Base-by-base conservation (phyloP, 1,284 basidiomycete species). In the Cutaneotrichosporon sp. region DNA sequence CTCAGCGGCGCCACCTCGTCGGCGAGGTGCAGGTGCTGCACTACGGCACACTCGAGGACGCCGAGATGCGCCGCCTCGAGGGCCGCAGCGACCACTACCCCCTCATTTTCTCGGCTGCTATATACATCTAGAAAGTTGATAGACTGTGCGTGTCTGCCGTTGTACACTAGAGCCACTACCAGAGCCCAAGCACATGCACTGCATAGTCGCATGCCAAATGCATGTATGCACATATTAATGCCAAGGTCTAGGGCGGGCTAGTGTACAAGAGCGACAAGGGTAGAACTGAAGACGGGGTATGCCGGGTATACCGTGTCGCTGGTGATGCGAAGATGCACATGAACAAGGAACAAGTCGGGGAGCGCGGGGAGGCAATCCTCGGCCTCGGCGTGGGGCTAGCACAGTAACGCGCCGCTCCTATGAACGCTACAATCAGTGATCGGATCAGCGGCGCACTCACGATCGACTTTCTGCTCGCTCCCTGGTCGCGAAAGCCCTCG, bases 11-110 rank as follows among this genome's bases (percentile, higher is more conserved):
- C 47, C 71, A 71, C 60, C 62, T 66, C 47, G 71, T 70, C 49
- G 79, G 79, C 9, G 76, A 80, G 59, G 79, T 80, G 3, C 70
- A 70, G 52, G 78, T 78, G 63, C 61, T 80, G 49, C 75, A 78
- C 65, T 80, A 80, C 68, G 75, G 74, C 10, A 80, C 79, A 42
- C 74, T 80, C 31, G 79, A 80, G 52, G 79, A 80, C 67, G 71
- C 69, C 5, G 79, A 72, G 67, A 80, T 80, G 78, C 71, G 77
- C 59, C 64, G 61, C 54, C 64, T 80, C 22, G 78, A 80, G 63
- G 78, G 78, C 14, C 68, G 62, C 20, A 76, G 74, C 33, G 79
- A 80, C 63, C 79, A 80, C 69, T 68, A 78, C 45, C 79, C 79
- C 10, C 76, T 77, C 1, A 78, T 80, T 50, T 80, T 80, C 58